Evolutionary conservation across 371 early-diverging fungal species (phyloP).

Genomic region (Mortierella sp.): DNA sequence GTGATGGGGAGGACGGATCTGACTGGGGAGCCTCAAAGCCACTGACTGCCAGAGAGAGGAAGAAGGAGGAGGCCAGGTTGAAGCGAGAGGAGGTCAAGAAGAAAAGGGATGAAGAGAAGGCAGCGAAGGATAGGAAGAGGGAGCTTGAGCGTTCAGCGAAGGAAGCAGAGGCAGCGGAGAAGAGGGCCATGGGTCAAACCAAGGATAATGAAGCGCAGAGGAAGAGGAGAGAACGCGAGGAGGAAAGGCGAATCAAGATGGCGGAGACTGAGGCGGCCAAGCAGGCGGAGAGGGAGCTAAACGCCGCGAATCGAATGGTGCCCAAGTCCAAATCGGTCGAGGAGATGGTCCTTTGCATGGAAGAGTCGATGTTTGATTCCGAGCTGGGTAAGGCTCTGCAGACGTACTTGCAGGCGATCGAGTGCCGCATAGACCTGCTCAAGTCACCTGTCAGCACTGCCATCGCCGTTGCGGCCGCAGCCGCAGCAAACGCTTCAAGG

Average conservation of each 20-base stretch:
- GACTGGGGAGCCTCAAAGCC: not conserved
- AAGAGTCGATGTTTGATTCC: slow-evolving; percentile 33
- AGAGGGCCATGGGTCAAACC: slow-evolving; percentile 13
- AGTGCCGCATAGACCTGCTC: slow-evolving; percentile 21
- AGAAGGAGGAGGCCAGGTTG: not conserved
- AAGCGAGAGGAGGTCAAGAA: not conserved
- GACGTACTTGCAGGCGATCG: slow-evolving; percentile 27
- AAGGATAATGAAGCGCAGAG: slow-evolving; percentile 20
- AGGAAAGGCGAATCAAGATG: slow-evolving; percentile 16
- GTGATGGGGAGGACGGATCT: not conserved
- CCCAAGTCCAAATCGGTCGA: slow-evolving; percentile 27
- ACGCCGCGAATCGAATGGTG: slow-evolving; percentile 31
- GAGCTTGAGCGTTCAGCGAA: slow-evolving; percentile 16
- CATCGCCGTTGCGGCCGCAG: not conserved
- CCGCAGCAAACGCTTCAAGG: not conserved
- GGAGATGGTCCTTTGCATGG: slow-evolving; percentile 50
- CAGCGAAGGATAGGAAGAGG: slow-evolving; percentile 15
- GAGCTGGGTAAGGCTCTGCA: slow-evolving; percentile 28
- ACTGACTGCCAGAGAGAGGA: not conserved
- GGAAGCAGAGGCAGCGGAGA: slow-evolving; percentile 21
- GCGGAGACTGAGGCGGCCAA: slow-evolving; percentile 27
- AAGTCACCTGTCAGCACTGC: not conserved
- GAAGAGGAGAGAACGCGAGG: slow-evolving; percentile 21
- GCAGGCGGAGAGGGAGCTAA: slow-evolving; percentile 26
- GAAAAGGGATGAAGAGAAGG: not conserved